Evolutionary conservation across 495 filamentous ascomycete species (phyloP), one percentile per base, ranked within the genome.

Genomic region (Terfezia boudieri): DNA sequence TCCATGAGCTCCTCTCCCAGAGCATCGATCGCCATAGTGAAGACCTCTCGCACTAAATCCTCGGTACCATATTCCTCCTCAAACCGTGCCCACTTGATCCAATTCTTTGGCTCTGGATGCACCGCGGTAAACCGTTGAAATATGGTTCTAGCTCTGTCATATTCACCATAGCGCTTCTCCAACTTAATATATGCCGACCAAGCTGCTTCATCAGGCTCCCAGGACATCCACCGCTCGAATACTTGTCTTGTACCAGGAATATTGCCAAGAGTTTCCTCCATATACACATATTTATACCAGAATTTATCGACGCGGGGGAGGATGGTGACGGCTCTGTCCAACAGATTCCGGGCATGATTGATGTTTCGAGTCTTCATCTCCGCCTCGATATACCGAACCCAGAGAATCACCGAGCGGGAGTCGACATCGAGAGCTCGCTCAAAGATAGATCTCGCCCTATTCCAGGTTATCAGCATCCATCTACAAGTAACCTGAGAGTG

Each of bases 251-350:
- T 92, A 14, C 90, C 90, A 8, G 88, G 78, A 43, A 98, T 80
- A 60, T 98, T 95, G 7, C 84, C 82, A 46, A 98, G 71, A 52
- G 87, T 96, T 73, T 98, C 92, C 67, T 95, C 90, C 83, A 96
- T 93, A 64, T 94, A 94, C 35, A 93, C 85, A 74, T 94, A 96
- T 66, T 95, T 94, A 69, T 89, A 96, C 90, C 90, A 98, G 52
- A 98, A 71, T 71, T 95, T 95, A 66, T 94, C 83, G 32, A 95
- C 75, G 37, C 90, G 73, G 36, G 90, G 90, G 36, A 95, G 71
- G 54, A 90, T 86, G 1, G 88, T 90, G 51, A 98, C 86, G 37
- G 92, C 92, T 51, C 90, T 84, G 65, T 98, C 90, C 36, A 96
- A 75, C 43, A 98, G 68, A 63, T 98, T 98, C 55, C 90, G 73